Evolutionary conservation across 1,284 basidiomycete genomes (phyloP), one percentile per base, ranked within the genome.

Genomic region (Ustilago nuda): DNA sequence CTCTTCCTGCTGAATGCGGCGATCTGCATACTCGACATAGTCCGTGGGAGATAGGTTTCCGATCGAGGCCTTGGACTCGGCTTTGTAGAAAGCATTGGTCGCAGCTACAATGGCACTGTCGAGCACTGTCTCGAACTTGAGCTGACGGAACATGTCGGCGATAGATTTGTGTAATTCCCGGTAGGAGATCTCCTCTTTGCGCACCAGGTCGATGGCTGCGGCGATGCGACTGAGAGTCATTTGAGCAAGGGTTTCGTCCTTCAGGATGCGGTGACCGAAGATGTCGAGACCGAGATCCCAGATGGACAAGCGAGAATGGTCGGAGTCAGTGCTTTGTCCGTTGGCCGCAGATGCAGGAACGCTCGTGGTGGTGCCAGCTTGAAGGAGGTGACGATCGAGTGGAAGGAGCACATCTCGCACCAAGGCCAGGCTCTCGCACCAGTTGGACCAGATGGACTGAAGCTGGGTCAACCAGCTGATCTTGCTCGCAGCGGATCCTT

Each of bases 231-330:
- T 51, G 17, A 80, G 52, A 15, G 68, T 59, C 61, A 72, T 61
- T n/a, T 36, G 19, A 12, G 61, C 46, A 8, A 83, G 65, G 1
- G 53, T 41, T 8, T 43, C 61, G 39, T 80, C 74, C n/a, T 78
- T 56, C 39, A 80, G 35, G 46, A 83, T 56, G 36, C 63, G 56
- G 59, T 82, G 70, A 52, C 68, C 77, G 45, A 82, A 79, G 13
- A 76, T 64, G 45, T 81, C 79, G 27, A 82, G 62, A 46, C 71
- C 66, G 8, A 83, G 72, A 2, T 82, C 72, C 66, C 70, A 71
- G 32, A 76, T 68, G 36, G 65, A 54, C 19, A 72, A 60, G 17
- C 43, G 63, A 17, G 45, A 32, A 12, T 17, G 33, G 11, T 64
- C 54, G 9, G 55, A 35, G n/a, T 19, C 58, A 32, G 12, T 52